Conservation (phyloP, 257 asterid species). For the Jasminum sambac region DNA sequence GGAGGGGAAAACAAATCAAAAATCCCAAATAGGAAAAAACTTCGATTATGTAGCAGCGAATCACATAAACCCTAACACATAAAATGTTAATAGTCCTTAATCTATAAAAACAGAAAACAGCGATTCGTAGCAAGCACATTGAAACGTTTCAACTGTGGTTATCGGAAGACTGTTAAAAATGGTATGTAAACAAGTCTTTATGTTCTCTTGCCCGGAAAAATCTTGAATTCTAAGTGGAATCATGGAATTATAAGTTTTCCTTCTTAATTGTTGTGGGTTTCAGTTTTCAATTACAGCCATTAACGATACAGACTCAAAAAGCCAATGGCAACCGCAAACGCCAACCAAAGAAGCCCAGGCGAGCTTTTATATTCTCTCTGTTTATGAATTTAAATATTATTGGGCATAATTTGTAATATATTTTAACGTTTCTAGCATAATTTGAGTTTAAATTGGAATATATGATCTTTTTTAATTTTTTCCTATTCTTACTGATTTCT, state of each 20-base stretch:
- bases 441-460: neutral
- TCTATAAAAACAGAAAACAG: neutral
- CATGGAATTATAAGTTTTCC: neutral
- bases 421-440: conserved; percentile 12
- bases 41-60: conserved; percentile 9
- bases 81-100: neutral
- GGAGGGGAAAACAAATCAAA: neutral
- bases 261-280: conserved; percentile 24
- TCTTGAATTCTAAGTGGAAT: neutral
- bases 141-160: neutral
- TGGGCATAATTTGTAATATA: conserved; percentile 13
- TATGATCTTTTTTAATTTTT: too few relatives aligned
- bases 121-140: neutral
- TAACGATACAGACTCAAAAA: conserved; percentile 73
- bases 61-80: neutral
- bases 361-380: conserved; percentile 22
- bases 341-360: conserved; percentile 99
- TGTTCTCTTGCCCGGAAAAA: neutral
- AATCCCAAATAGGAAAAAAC: conserved; percentile 6
- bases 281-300: conserved; percentile 96
- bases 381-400: conserved; percentile 8
- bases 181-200: neutral
- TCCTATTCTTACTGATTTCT: neutral
- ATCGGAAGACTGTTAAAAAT: neutral
- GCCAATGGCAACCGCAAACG: conserved; percentile 86